Percentiles rank a stretch among this genome's conserved stretches.
These are phyloP conservation scores for Calonectria pauciramosa DNA, from an alignment of 2,329 filamentous ascomycete genomes.

Conservation along the genomic window DNA sequence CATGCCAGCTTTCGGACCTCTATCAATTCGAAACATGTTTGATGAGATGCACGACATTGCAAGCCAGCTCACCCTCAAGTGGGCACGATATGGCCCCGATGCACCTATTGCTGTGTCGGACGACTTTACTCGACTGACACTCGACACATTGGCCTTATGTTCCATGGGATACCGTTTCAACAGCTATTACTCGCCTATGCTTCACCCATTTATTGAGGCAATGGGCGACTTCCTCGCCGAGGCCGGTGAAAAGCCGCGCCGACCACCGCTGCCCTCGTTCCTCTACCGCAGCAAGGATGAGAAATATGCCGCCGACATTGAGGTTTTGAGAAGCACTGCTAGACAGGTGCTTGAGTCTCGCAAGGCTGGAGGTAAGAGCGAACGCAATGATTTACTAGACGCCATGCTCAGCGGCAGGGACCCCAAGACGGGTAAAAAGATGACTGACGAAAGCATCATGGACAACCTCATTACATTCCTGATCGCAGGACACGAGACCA, in stretches of 20 bases:
- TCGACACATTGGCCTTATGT: slow-evolving; percentile 79
- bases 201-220: slow-evolving; percentile 77
- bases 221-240: slow-evolving; percentile 74
- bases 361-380: slow-evolving; percentile 61
- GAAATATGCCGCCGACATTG: slow-evolving; percentile 67
- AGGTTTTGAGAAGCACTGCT: slow-evolving; percentile 67
- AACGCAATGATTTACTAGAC: slow-evolving; percentile 76
- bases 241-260: slow-evolving; percentile 62
- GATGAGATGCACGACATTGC: slow-evolving; percentile 77
- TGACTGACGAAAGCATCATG: slow-evolving; percentile 73
- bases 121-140: slow-evolving; percentile 78
- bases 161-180: slow-evolving; percentile 80
- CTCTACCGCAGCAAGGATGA: slow-evolving; percentile 62
- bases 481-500: slow-evolving; percentile 79
- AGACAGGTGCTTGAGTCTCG: slow-evolving; percentile 71
- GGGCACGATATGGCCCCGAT: slow-evolving; percentile 72
- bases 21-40: slow-evolving; percentile 77
- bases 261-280: slow-evolving; percentile 62
- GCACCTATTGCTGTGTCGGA: slow-evolving; percentile 71
- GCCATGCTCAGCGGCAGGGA: slow-evolving; percentile 78
- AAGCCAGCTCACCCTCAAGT: slow-evolving; percentile 75
- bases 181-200: slow-evolving; percentile 75
- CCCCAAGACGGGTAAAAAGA: slow-evolving; percentile 73
- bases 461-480: slow-evolving; percentile 81
- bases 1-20: slow-evolving; percentile 77